Evolutionary conservation across 2,329 filamentous ascomycete species (phyloP).

Genomic region (Capronia coronata): DNA sequence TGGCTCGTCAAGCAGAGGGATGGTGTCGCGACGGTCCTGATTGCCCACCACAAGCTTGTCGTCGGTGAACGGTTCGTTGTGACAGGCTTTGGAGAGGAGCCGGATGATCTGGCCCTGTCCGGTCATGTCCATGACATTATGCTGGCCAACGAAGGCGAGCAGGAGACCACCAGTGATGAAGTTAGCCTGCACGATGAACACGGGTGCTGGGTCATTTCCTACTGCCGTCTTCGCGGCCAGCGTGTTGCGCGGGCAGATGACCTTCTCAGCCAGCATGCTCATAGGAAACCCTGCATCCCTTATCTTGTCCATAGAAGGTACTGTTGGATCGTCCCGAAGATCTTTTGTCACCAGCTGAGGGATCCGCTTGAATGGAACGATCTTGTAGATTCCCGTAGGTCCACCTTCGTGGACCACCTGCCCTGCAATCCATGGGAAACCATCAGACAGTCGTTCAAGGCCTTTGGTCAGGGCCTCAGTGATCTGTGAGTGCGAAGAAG

Average conservation of each 20-base stretch:
- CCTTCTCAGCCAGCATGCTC: constrained; percentile 43
- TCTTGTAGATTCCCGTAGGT: constrained; percentile 36
- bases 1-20: constrained; percentile 38
- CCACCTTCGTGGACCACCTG: constrained; percentile 37
- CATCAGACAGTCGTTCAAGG: constrained; percentile 35
- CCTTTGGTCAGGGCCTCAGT: constrained; percentile 34
- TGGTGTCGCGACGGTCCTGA: constrained; percentile 33
- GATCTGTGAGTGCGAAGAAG: constrained; percentile 27
- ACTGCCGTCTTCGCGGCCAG: constrained; percentile 27
- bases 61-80: constrained; percentile 39
- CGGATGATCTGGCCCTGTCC: constrained; percentile 45
- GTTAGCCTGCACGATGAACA: constrained; percentile 46
- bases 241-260: constrained; percentile 40
- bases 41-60: constrained; percentile 45
- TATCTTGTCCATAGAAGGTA: constrained; percentile 38
- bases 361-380: constrained; percentile 31
- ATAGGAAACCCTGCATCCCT: constrained; percentile 41
- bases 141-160: constrained; percentile 45
- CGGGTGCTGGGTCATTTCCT: constrained; percentile 31
- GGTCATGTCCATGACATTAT: constrained; percentile 48
- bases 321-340: constrained; percentile 33
- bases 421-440: constrained; percentile 47
- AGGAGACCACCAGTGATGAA: constrained; percentile 47
- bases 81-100: constrained; percentile 47
- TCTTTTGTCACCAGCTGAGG: constrained; percentile 42